phyloP scores from a whole-genome alignment of 164 flowering plant species.

The Magnolia kwangsiensis region DNA sequence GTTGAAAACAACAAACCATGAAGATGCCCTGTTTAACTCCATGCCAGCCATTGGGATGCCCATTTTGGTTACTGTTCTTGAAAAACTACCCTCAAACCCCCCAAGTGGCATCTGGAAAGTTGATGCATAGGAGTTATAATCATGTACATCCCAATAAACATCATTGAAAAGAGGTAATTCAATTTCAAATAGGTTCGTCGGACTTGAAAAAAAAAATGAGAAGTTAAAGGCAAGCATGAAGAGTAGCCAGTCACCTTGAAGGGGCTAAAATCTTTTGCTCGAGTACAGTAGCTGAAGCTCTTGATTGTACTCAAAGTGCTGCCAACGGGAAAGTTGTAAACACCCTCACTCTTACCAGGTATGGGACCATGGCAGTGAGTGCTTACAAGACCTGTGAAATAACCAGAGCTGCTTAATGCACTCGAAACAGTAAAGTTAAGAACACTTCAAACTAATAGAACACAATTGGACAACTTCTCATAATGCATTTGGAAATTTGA shows the following conservation, averaged over 20 bases:
- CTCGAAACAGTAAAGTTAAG: neutral
- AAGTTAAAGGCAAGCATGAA: neutral
- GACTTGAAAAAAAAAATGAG: neutral
- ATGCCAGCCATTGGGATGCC: slow-evolving; percentile 15
- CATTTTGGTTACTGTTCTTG: slow-evolving; percentile 18
- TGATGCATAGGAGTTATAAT: slow-evolving; percentile 5
- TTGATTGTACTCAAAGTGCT: slow-evolving; percentile 3
- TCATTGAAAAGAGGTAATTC: slow-evolving; percentile 1
- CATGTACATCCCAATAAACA: neutral
- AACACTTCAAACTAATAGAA: neutral
- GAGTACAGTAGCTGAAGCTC: neutral
- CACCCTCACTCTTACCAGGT: slow-evolving; percentile 19
- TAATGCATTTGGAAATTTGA: neutral
- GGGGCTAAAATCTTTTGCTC: slow-evolving; percentile 20
- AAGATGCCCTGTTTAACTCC: slow-evolving; percentile 11
- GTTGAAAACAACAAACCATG: slow-evolving; percentile 18
- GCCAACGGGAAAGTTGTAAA: slow-evolving; percentile 12
- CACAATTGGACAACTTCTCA: neutral
- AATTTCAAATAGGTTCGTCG: neutral
- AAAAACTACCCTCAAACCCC: slow-evolving; percentile 19
- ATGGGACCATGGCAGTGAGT: slow-evolving; percentile 16
- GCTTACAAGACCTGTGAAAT: slow-evolving; percentile 27
- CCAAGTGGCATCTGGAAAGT: slow-evolving; percentile 20
- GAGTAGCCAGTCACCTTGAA: slow-evolving; percentile 15
- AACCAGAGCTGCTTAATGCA: slow-evolving; percentile 2